These are phyloP conservation scores for Epithele typhae DNA, from an alignment of 768 basidiomycete genomes.

Conservation along the genomic window DNA sequence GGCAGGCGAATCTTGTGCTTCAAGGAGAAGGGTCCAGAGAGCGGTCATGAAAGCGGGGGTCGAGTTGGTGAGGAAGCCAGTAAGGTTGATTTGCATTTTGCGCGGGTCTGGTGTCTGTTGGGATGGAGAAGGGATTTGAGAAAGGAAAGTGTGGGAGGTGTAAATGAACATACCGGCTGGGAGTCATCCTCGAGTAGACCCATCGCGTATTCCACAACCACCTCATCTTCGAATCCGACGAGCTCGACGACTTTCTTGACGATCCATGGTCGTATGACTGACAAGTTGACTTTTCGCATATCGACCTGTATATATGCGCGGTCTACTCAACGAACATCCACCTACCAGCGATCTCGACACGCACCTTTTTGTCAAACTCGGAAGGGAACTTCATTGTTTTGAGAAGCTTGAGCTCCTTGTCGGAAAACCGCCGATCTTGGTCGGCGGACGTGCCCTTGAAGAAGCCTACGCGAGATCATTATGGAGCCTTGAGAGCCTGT, in stretches of 20 bases:
- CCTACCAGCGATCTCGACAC: too few relatives aligned
- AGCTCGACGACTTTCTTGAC: conserved; percentile 89
- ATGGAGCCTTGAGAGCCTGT: neutral
- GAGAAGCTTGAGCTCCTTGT: conserved; percentile 90
- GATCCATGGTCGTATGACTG: conserved; percentile 93
- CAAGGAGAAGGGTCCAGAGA: conserved; percentile 89
- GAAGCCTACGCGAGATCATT: conserved; percentile 43
- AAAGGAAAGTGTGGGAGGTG: neutral
- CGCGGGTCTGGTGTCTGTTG: conserved; percentile 81
- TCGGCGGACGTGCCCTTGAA: conserved; percentile 90
- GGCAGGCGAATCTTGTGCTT: conserved; percentile 84
- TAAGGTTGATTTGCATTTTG: conserved; percentile 93
- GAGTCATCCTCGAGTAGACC: conserved; percentile 85
- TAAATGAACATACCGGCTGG: conserved; percentile 57
- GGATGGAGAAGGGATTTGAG: too few relatives aligned
- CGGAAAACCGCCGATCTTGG: conserved; percentile 89
- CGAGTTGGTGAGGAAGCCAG: conserved; percentile 86
- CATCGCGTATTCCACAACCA: conserved; percentile 95
- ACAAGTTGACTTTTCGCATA: conserved; percentile 91
- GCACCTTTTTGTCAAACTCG: conserved; percentile 83
- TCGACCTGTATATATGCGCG: conserved; percentile 69
- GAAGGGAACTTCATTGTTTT: conserved; percentile 88
- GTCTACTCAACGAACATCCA: too few relatives aligned
- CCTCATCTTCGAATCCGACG: conserved; percentile 93
- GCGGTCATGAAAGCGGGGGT: conserved; percentile 84